Evolutionary conservation across 2,329 filamentous ascomycete species (phyloP).

Genomic region (Aspergillus amoenus): DNA sequence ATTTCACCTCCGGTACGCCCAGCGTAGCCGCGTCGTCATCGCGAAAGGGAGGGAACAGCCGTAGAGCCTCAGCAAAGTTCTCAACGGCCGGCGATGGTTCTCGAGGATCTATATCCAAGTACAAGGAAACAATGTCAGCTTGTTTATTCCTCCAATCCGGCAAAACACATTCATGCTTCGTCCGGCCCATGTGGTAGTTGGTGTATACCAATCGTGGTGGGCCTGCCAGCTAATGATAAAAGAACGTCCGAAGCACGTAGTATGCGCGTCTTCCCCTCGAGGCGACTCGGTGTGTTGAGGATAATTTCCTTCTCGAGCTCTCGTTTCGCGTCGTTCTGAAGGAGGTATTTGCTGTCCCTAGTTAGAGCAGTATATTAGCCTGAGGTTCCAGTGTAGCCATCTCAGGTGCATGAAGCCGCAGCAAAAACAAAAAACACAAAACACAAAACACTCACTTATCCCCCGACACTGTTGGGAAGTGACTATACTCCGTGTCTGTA

Average conservation of each 20-base stretch:
- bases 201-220: conserved; percentile 17
- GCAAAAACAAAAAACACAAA: neutral
- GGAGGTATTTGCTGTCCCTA: neutral
- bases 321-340: conserved; percentile 12
- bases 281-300: conserved; percentile 12
- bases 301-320: conserved; percentile 22
- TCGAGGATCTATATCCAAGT: conserved; percentile 6
- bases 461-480: neutral
- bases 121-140: neutral
- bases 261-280: conserved; percentile 20
- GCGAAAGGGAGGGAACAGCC: conserved; percentile 27
- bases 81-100: conserved; percentile 20
- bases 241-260: conserved; percentile 25
- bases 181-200: neutral
- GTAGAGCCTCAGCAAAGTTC: conserved; percentile 28
- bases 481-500: neutral
- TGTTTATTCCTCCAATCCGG: neutral
- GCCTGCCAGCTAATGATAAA: conserved; percentile 21
- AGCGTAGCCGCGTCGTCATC: conserved; percentile 24
- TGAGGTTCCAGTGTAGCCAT: neutral
- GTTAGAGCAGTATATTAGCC: neutral
- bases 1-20: conserved; percentile 23
- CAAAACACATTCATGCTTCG: too few species aligned
- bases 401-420: neutral
- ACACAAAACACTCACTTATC: neutral